A percentile compares a stretch with the other conserved stretches of the same genome.
Conservation (phyloP, 306 rosid genomes). For the Geum urbanum region DNA sequence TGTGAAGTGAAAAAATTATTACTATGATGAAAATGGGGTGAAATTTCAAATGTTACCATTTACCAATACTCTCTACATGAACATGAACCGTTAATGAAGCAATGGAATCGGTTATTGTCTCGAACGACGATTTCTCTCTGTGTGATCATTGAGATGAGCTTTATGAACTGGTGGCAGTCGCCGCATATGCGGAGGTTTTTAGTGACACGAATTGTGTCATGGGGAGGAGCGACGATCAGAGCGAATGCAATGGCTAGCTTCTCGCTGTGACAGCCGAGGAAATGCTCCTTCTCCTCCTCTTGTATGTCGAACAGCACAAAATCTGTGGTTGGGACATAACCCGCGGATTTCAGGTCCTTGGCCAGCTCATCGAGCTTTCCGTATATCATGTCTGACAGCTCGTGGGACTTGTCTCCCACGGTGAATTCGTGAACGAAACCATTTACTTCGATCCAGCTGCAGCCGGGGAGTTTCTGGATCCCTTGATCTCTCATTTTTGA, state of each 20-base stretch:
- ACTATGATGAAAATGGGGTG: no score
- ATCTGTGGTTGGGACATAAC: slow-evolving; percentile 70
- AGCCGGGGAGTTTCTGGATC: slow-evolving; percentile 54
- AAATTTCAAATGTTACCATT: background rate
- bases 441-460: slow-evolving; percentile 69
- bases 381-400: slow-evolving; percentile 52
- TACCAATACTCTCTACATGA: slow-evolving; percentile 75
- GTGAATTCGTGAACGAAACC: slow-evolving; percentile 63
- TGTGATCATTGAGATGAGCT: slow-evolving; percentile 53
- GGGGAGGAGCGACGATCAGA: slow-evolving; percentile 36
- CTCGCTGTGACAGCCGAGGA: slow-evolving; percentile 69
- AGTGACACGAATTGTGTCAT: slow-evolving; percentile 53
- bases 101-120: slow-evolving; percentile 65
- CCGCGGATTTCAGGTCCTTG: slow-evolving; percentile 56
- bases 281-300: slow-evolving; percentile 71
- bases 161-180: slow-evolving; percentile 68
- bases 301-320: slow-evolving; percentile 66
- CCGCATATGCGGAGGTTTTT: slow-evolving; percentile 76
- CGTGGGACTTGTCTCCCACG: slow-evolving; percentile 62
- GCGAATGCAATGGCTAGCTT: slow-evolving; percentile 74
- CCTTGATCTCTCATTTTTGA: slow-evolving; percentile 50
- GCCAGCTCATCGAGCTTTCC: slow-evolving; percentile 49
- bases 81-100: slow-evolving; percentile 54
- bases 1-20: no score
- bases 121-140: slow-evolving; percentile 52